Conservation (phyloP, 805 yeast species). For the Ogataea parapolymorpha region DNA sequence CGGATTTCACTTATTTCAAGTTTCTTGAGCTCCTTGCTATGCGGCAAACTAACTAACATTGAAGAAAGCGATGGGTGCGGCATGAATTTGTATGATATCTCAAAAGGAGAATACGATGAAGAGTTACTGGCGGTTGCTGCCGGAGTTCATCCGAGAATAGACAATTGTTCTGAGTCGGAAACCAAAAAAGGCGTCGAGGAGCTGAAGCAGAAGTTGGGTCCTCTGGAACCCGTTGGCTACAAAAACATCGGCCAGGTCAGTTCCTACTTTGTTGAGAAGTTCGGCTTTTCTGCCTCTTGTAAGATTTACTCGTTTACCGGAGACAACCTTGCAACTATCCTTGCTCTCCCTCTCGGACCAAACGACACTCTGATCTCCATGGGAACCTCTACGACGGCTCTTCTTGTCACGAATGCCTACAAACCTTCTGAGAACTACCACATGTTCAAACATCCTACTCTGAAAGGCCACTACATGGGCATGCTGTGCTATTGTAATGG, state of each 20-base stretch:
- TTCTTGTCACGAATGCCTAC: conserved; percentile 74
- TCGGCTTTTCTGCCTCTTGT: conserved; percentile 59
- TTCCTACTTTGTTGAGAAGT: conserved; percentile 57
- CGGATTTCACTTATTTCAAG: conserved; percentile 75
- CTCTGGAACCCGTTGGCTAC: conserved; percentile 47
- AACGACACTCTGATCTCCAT: conserved; percentile 78
- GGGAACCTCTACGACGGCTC: conserved; percentile 90
- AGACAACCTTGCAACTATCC: conserved; percentile 84
- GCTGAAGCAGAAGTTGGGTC: conserved; percentile 52
- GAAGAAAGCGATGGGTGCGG: conserved; percentile 93
- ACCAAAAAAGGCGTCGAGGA: conserved; percentile 35
- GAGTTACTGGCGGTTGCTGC: conserved; percentile 54
- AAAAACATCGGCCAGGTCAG: conserved; percentile 51
- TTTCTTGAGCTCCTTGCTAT: conserved; percentile 67
- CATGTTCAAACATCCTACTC: conserved; percentile 81
- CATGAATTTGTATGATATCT: conserved; percentile 80
- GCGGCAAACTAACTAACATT: conserved; percentile 59
- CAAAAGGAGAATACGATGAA: conserved; percentile 52
- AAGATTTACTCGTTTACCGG: conserved; percentile 78
- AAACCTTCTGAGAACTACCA: conserved; percentile 81
- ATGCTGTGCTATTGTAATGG: conserved; percentile 96
- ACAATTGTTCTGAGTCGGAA: conserved; percentile 31
- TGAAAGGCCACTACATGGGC: conserved; percentile 77
- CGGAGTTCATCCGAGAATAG: conserved; percentile 44
- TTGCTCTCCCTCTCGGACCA: conserved; percentile 72